Evolutionary conservation across 805 yeast species (phyloP), one percentile per base, ranked within the genome.

Genomic region (Saccharomycopsis olivae): DNA sequence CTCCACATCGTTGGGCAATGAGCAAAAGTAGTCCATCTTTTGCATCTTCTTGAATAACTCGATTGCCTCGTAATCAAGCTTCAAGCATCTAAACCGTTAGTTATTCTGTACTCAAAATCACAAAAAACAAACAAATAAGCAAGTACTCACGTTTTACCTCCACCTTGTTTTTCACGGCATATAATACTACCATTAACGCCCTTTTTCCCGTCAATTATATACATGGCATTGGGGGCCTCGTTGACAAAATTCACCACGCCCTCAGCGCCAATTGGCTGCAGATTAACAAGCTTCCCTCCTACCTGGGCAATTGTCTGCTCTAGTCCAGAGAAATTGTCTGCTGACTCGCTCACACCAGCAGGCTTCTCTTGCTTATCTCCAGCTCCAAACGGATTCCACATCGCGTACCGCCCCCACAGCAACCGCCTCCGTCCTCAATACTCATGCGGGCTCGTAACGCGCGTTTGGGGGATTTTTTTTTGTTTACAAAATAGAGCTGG

Each of bases 141-240:
- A 23, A 30, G 5, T 21, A 40, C 43, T 35, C 24, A 40, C 44
- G 44, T 43, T 28, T 36, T 35, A 2, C 42, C 45, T 2, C 45
- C 42, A 8, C 18, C 32, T 25, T 14, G 33, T 19, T 35, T 39
- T 14, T 28, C 35, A 16, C 48, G 20, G 37, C 48, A 45, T 13
- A 45, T 42, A 29, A 45, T 42, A 17, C 48, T 45, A 17, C 33
- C 25, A 3, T 17, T 17, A 4, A 32, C 39, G 5, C 48, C 48
- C 17, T 45, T 45, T 33, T 39, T 19, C 4, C 48, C 48, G 36
- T 45, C 48, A 34, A 45, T 41, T 15, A 45, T 45, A 21, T 45
- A 45, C 5, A 42, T 15, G 3, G 47, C 39, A 8, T 24, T 18
- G 13, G 48, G 48, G 14, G 29, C 33, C 27, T 45, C 47, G 2